These are phyloP conservation scores for Penicillium palitans DNA, from an alignment of 2,329 filamentous ascomycete genomes.

Conservation along the genomic window DNA sequence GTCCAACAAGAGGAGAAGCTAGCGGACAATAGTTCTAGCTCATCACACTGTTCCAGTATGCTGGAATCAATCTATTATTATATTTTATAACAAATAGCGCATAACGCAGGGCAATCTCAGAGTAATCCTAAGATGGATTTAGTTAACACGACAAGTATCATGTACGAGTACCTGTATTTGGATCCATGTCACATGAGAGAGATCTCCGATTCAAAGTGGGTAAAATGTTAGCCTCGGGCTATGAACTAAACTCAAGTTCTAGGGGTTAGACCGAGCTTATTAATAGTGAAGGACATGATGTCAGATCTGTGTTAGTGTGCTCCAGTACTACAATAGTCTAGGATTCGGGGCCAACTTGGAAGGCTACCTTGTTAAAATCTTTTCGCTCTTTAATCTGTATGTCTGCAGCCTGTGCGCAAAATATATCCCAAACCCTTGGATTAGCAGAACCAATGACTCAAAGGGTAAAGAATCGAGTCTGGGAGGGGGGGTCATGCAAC, in stretches of 20 bases:
- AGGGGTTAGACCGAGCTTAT: constrained; percentile 9
- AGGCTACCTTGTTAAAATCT: not conserved
- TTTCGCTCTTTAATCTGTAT: not conserved
- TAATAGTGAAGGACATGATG: constrained; percentile 14
- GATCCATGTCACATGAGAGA: constrained; percentile 17
- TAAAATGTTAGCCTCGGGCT: constrained; percentile 18
- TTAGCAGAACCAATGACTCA: not conserved
- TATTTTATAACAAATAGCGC: not conserved
- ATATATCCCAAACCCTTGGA: not conserved
- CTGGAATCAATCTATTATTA: constrained; percentile 3
- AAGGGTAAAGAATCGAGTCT: not conserved
- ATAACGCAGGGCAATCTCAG: not conserved
- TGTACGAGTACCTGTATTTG: constrained; percentile 5
- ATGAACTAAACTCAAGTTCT: not conserved
- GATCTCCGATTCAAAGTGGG: constrained; percentile 17
- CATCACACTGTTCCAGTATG: not conserved
- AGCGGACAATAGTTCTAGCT: constrained; percentile 2
- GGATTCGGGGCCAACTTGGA: not conserved
- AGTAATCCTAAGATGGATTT: not conserved
- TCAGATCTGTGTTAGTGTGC: not conserved
- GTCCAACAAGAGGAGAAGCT: not conserved
- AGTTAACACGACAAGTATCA: not conserved
- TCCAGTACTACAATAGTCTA: not conserved
- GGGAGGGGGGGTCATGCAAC: constrained; percentile 5
- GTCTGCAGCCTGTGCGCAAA: not conserved